Evolutionary conservation across 306 rosid species (phyloP), one percentile per base, ranked within the genome.

Genomic region (Argentina anserina): DNA sequence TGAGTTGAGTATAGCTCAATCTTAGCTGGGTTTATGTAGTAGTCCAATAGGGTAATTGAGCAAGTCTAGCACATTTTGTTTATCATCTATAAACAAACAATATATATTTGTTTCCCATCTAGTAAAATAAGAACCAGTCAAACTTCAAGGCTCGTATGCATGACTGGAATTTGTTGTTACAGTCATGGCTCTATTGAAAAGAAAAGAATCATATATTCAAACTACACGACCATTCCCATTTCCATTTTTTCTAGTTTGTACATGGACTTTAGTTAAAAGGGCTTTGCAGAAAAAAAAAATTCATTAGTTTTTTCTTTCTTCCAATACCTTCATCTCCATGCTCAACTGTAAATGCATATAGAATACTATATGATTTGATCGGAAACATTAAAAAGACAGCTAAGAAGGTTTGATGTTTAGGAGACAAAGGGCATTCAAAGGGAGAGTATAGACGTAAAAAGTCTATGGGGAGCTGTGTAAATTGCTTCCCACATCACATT

Each of bases 1-100:
- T 78, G 67, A 26, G 88, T 77, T 73, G 93, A 78, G 88, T 83
- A 78, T 83, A 76, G 84, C 86, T 81, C 81, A 87, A 89, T 31
- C 86, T 87, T 90, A 90, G 97, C 82, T 86, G 93, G 93, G 87
- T 89, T 82, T 93, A 74, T 85, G 86, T 83, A 90, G 93, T 83
- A 62, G 65, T 80, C 70, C 74, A 64, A 76, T 29, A 18, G 3
- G 75, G 47, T 29, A 41, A 41, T 70, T 62, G 76, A 70, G 75
- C 23, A 61, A 74, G 73, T 64, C 14, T 8, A 69, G 62, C 71
- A 59, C 39, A 70, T 78, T 81, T 81, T 78, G 4, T 25, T 67
- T 81, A 26, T 70, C 47, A 11, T 26, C 3, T 28, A 71, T 40
- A 56, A 71, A 56, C 26, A 9, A 15, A 53, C n/a, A 5, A n/a